Conservation (phyloP, 176 grass and related monocot genomes). For the Aechmea fasciata region DNA sequence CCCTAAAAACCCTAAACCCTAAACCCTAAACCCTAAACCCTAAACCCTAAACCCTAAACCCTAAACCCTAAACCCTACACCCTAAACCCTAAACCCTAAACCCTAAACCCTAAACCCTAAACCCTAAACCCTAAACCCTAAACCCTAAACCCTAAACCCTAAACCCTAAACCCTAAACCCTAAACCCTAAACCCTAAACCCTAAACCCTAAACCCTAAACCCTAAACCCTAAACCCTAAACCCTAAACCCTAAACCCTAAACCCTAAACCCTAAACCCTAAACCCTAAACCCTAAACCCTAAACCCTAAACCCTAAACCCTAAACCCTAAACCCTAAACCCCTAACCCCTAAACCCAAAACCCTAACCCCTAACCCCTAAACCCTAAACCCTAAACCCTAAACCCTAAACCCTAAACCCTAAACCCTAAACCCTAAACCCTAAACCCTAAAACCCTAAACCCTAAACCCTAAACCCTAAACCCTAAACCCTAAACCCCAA, state of each 20-base stretch:
- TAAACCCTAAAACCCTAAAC: conserved; percentile 10
- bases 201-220: too few species aligned
- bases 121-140: conserved; percentile 15
- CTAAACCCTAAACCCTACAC: conserved; percentile 29
- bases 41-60: conserved; percentile 24
- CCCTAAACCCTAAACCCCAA: conserved; percentile 20
- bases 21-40: conserved; percentile 9
- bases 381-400: conserved; percentile 25
- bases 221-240: too few species aligned
- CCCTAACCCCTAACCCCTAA: conserved; percentile 24
- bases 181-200: too few species aligned
- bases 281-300: too few species aligned
- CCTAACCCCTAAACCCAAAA: too few species aligned
- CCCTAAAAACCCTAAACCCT: conserved; percentile 8
- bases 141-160: too few species aligned
- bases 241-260: too few species aligned
- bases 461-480: conserved; percentile 11
- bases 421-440: conserved; percentile 25
- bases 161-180: too few species aligned
- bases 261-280: too few species aligned
- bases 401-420: conserved; percentile 23
- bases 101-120: conserved; percentile 19
- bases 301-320: too few species aligned
- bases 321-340: too few species aligned
- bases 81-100: conserved; percentile 31